phyloP scores from a whole-genome alignment of 176 grass and related monocot genomes.

The Tillandsia fasciculata region DNA sequence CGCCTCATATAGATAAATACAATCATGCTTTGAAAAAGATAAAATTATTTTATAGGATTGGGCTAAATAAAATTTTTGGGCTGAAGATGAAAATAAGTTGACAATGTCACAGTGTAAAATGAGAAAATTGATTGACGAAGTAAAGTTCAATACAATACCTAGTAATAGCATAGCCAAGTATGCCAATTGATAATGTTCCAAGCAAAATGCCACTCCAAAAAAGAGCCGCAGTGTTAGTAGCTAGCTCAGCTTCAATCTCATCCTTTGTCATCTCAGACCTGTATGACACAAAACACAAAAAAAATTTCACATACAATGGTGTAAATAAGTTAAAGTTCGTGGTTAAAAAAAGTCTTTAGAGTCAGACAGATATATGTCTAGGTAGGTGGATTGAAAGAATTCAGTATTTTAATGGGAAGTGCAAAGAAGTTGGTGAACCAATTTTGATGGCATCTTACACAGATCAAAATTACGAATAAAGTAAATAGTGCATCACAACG shows the following conservation, averaged over 20 bases:
- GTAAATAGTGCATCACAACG: not conserved
- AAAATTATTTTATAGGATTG: not conserved
- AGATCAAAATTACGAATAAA: not conserved
- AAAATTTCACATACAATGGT: not conserved
- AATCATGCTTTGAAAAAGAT: not conserved
- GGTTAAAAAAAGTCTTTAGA: too few species aligned
- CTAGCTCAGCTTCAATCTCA: slow-evolving; percentile 64
- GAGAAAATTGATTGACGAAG: not conserved
- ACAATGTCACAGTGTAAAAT: not conserved
- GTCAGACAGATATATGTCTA: too few species aligned
- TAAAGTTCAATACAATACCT: slow-evolving; percentile 37
- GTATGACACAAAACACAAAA: slow-evolving; percentile 22
- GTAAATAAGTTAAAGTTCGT: too few species aligned
- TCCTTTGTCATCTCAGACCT: slow-evolving; percentile 87
- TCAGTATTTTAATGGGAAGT: not conserved
- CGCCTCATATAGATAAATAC: not conserved
- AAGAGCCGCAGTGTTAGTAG: slow-evolving; percentile 28
- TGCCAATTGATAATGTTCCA: slow-evolving; percentile 61
- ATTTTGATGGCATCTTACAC: not conserved
- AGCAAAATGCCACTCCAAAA: slow-evolving; percentile 74
- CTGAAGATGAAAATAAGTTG: not conserved
- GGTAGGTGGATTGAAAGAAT: too few species aligned
- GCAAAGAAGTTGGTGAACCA: not conserved
- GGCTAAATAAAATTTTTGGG: not conserved
- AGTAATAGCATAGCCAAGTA: slow-evolving; percentile 61